phyloP scores from a whole-genome alignment of 441 rosid genomes.

The California macrophylla region DNA sequence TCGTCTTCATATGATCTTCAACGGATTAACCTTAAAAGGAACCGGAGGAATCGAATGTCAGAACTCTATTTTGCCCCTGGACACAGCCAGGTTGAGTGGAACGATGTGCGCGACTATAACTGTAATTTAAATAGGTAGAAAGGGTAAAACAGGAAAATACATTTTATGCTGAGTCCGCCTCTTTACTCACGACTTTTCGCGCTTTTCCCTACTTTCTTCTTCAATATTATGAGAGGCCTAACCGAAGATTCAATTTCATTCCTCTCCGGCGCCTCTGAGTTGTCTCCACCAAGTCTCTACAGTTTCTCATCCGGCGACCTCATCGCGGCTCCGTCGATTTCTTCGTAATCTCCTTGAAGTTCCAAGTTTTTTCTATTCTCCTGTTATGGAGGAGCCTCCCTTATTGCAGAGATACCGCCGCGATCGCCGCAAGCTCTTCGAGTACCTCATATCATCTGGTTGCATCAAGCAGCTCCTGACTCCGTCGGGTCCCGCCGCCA shows the following conservation, averaged over 20 bases:
- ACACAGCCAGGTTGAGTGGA: not conserved
- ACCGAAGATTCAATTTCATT: not conserved
- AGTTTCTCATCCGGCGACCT: not conserved
- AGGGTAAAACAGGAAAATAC: not conserved
- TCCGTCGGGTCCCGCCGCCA: conserved; percentile 37
- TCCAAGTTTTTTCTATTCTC: not conserved
- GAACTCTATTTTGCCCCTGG: not conserved
- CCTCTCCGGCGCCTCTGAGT: not conserved
- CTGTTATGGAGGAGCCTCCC: conserved; percentile 30
- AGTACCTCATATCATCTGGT: conserved; percentile 60
- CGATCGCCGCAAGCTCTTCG: conserved; percentile 85
- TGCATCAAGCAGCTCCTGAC: conserved; percentile 48
- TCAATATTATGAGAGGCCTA: not conserved
- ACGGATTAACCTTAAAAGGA: not conserved
- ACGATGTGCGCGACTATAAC: not conserved
- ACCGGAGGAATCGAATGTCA: not conserved
- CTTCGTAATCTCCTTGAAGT: not conserved
- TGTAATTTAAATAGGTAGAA: not conserved
- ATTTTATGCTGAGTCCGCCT: conserved; percentile 21
- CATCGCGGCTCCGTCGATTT: not conserved
- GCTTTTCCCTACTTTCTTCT: conserved; percentile 23
- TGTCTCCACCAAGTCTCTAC: not conserved
- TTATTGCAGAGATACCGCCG: conserved; percentile 55
- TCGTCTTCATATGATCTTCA: not conserved
- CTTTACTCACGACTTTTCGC: conserved; percentile 41